Evolutionary conservation across 2,329 filamentous ascomycete species (phyloP), one percentile per base, ranked within the genome.

Genomic region (Diaporthe amygdali): DNA sequence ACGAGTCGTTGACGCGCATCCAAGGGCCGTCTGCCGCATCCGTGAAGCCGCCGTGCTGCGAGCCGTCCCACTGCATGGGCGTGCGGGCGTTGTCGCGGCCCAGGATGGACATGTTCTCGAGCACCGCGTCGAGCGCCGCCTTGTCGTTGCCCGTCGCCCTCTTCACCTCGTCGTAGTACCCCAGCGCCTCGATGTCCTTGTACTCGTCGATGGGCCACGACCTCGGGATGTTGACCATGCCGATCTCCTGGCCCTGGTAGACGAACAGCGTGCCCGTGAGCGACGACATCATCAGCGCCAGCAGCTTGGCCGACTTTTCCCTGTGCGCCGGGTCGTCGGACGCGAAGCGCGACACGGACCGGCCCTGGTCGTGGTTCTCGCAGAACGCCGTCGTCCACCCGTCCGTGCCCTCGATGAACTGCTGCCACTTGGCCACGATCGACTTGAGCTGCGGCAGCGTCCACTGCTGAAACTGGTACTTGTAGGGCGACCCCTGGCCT

Each of bases 71-170:
- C 74, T 92, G 90, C 82, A 94, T 89, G 0, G 92, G 92, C 4
- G 89, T 86, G n/a, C 92, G 85, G 10, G 90, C 86, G 76, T 94
- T 89, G 77, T 94, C 91, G 39, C 91, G 84, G 7, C 87, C 90
- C 37, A 92, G 86, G 71, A 86, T 83, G 73, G 90, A 87, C 66
- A 93, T 81, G 47, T 88, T 83, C 10, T 82, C 79, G 75, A 86
- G 84, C 0, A 85, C 87, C 46, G 85, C 81, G 15, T 81, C 82
- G 2, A 89, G 79, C 34, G 78, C 80, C 49, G 82, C 80, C 10
- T 79, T 75, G 69, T 83, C 77, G n/a, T 76, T 73, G 1, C 76
- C 59, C 9, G 74, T 75, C 22, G 70, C 54, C 41, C 69, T 69
- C 15, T 75, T 78, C 14, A 75, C 72, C n/a, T 76, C 46, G 46